Evolutionary conservation across 2,329 filamentous ascomycete species (phyloP).

Genomic region (Clonostachys byssicola): DNA sequence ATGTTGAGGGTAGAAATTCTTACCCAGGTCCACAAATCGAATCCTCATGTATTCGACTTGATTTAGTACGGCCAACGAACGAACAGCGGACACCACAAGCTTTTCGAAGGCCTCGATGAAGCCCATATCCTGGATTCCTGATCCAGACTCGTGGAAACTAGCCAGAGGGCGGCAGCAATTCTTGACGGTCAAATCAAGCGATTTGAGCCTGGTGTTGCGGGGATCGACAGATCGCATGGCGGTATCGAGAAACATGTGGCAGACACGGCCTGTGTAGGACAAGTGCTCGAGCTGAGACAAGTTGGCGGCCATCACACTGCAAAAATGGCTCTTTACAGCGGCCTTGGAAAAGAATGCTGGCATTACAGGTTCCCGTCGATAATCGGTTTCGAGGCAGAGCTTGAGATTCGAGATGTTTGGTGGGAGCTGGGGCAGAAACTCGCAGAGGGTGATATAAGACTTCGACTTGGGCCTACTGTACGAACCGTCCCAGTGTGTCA

Average conservation of each 20-base stretch:
- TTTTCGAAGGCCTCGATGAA: slow-evolving; percentile 71
- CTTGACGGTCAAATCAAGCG: slow-evolving; percentile 69
- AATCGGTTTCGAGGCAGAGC: slow-evolving; percentile 69
- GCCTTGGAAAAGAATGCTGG: slow-evolving; percentile 60
- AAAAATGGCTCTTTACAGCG: slow-evolving; percentile 58
- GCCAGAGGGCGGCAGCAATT: slow-evolving; percentile 60
- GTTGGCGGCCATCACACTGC: slow-evolving; percentile 55
- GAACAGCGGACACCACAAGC: slow-evolving; percentile 60
- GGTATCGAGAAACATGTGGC: slow-evolving; percentile 62
- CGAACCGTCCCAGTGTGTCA: slow-evolving; percentile 59
- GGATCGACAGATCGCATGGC: slow-evolving; percentile 45
- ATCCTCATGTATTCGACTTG: slow-evolving; percentile 64
- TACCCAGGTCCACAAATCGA: slow-evolving; percentile 69
- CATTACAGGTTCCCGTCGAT: slow-evolving; percentile 58
- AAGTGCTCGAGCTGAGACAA: slow-evolving; percentile 62
- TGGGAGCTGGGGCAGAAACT: slow-evolving; percentile 54
- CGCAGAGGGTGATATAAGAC: slow-evolving; percentile 66
- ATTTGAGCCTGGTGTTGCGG: slow-evolving; percentile 50
- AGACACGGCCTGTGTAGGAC: slow-evolving; percentile 69
- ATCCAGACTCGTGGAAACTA: slow-evolving; percentile 58
- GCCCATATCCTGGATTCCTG: slow-evolving; percentile 66
- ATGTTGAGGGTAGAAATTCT: slow-evolving; percentile 6
- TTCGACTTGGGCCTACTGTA: slow-evolving; percentile 72
- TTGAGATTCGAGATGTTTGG: slow-evolving; percentile 57
- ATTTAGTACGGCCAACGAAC: slow-evolving; percentile 53